These are phyloP conservation scores for Akanthomyces muscarius DNA, from an alignment of 2,329 filamentous ascomycete species.

Conservation along the genomic window DNA sequence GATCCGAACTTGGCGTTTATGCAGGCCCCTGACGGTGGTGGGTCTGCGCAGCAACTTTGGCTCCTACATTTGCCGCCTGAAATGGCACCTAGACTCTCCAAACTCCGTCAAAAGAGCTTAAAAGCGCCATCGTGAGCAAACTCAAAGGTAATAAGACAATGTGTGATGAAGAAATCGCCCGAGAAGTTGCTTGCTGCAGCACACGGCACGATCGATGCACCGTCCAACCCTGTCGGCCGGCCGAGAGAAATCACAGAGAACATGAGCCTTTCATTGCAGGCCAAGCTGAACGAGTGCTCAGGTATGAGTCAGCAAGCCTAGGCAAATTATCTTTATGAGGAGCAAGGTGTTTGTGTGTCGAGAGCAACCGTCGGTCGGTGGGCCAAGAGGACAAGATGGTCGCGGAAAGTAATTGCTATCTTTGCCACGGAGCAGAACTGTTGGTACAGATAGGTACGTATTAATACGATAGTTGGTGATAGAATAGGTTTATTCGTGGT, in stretches of 20 bases:
- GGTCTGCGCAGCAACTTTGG: no score
- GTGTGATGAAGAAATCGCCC: not conserved
- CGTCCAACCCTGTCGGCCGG: constrained; percentile 15
- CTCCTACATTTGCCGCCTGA: not conserved
- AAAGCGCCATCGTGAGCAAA: constrained; percentile 11
- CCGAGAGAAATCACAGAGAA: constrained; percentile 21
- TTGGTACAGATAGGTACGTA: no score
- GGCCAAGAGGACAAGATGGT: no score
- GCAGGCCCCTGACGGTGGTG: no score
- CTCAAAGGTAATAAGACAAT: not conserved
- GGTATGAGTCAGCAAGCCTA: constrained; percentile 18
- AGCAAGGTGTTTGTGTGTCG: constrained; percentile 17
- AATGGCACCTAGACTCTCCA: constrained; percentile 20
- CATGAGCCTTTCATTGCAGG: constrained; percentile 19
- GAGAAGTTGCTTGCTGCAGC: not conserved
- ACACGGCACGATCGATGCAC: constrained; percentile 17
- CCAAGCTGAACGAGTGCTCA: constrained; percentile 14
- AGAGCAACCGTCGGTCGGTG: constrained; percentile 16
- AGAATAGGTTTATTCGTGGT: no score
- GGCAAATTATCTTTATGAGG: constrained; percentile 17
- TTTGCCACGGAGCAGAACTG: no score
- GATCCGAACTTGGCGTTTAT: no score
- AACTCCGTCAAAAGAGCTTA: constrained; percentile 14
- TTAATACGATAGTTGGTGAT: no score
- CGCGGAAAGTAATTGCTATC: no score